These are phyloP conservation scores for Chaetomium fimeti DNA, from an alignment of 495 filamentous ascomycete genomes.

Conservation along the genomic window DNA sequence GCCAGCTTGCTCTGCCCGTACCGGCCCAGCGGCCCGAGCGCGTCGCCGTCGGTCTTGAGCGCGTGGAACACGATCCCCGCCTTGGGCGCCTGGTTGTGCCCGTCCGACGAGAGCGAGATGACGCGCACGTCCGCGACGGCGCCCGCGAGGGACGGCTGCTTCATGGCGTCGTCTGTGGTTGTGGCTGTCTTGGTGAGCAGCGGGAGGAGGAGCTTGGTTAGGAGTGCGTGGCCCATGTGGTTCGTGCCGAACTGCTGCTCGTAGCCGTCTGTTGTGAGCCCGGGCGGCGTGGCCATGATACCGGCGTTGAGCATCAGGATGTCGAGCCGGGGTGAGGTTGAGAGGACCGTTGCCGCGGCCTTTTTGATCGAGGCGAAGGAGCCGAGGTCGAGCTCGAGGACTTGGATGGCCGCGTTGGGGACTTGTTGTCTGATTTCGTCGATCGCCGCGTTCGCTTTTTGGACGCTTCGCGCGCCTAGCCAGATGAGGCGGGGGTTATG, in stretches of 20 bases:
- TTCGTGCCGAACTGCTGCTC: constrained; percentile 73
- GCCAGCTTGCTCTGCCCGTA: constrained; percentile 70
- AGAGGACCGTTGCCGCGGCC: constrained; percentile 29
- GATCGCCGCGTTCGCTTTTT: constrained; percentile 29
- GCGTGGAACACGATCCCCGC: constrained; percentile 41
- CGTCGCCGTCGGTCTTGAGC: constrained; percentile 36
- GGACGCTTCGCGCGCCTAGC: constrained; percentile 58
- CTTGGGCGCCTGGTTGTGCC: constrained; percentile 37
- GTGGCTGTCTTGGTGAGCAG: constrained; percentile 52
- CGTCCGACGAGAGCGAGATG: constrained; percentile 40
- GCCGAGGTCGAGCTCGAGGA: constrained; percentile 42
- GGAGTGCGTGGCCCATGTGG: constrained; percentile 65
- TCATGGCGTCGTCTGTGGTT: too few species aligned
- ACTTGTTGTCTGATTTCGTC: constrained; percentile 21
- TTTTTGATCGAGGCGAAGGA: constrained; percentile 34
- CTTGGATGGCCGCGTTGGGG: constrained; percentile 23
- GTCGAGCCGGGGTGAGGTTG: constrained; percentile 40
- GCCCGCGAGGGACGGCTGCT: not conserved
- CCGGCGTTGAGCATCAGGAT: constrained; percentile 60
- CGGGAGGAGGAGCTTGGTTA: constrained; percentile 62
- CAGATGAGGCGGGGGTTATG: constrained; percentile 63
- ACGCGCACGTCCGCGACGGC: constrained; percentile 43
- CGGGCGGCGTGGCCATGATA: constrained; percentile 57
- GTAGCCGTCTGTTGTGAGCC: constrained; percentile 61
- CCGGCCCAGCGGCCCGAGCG: constrained; percentile 29